These are phyloP conservation scores for Neophaeococcomyces aloes DNA, from an alignment of 2,329 filamentous ascomycete species.

Conservation along the genomic window DNA sequence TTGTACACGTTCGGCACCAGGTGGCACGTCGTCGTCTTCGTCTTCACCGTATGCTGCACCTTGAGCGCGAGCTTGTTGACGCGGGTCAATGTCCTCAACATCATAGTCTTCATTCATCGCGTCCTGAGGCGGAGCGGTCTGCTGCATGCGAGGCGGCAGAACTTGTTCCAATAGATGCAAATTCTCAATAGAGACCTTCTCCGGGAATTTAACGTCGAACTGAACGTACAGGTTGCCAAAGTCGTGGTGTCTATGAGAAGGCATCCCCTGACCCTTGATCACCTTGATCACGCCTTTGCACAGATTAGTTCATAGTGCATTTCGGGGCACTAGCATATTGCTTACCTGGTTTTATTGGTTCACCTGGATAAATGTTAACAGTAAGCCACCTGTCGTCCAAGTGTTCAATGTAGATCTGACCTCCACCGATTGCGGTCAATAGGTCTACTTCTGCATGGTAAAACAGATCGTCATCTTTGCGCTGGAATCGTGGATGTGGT, in stretches of 20 bases:
- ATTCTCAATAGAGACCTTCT: conserved; percentile 55
- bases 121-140: conserved; percentile 62
- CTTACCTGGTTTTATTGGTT: conserved; percentile 87
- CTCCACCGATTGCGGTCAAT: conserved; percentile 85
- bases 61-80: conserved; percentile 55
- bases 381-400: conserved; percentile 95
- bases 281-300: conserved; percentile 74
- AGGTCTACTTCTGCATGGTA: conserved; percentile 94
- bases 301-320: conserved; percentile 17
- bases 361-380: conserved; percentile 83
- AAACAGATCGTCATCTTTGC: conserved; percentile 91
- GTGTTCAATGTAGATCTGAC: conserved; percentile 85
- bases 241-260: conserved; percentile 88
- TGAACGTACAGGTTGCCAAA: conserved; percentile 93
- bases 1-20: conserved; percentile 41
- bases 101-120: conserved; percentile 85
- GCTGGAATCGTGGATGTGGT: conserved; percentile 89
- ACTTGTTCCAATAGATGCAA: conserved; percentile 73
- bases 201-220: conserved; percentile 95
- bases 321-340: conserved; percentile 18
- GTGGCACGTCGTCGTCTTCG: conserved; percentile 49
- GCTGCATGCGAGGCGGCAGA: conserved; percentile 60
- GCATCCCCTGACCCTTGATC: conserved; percentile 95
- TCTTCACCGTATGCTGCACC: conserved; percentile 54
- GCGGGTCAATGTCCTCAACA: conserved; percentile 71